Evolutionary conservation across 345 rosid genomes (phyloP).

Genomic region (Eucalyptus camaldulensis): DNA sequence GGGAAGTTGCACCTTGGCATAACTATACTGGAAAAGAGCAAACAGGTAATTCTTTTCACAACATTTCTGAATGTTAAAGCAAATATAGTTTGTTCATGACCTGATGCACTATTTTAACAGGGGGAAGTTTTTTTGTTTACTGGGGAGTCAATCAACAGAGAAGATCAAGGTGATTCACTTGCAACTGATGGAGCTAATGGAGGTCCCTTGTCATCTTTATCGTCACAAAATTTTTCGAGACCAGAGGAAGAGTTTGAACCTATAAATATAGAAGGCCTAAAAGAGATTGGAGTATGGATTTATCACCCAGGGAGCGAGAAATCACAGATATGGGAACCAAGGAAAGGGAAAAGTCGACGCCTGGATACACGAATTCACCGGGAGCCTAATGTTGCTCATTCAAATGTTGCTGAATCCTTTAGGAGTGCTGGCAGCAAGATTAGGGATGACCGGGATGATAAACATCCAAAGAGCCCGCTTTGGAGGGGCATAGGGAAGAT

Average conservation of each 20-base stretch:
- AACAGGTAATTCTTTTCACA: conserved; percentile 29
- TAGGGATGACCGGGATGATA: conserved; percentile 35
- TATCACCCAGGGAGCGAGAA: conserved; percentile 81
- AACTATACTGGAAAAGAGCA: conserved; percentile 41
- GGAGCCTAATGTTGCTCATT: conserved; percentile 5
- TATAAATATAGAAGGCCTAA: conserved; percentile 64
- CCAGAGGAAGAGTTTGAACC: conserved; percentile 59
- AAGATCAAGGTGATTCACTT: neutral
- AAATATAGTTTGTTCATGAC: neutral
- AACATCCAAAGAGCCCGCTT: conserved; percentile 9
- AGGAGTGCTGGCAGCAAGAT: conserved; percentile 19
- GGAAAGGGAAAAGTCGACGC: conserved; percentile 58
- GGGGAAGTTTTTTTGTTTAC: conserved; percentile 6
- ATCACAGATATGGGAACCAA: conserved; percentile 72
- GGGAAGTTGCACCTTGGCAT: conserved; percentile 83
- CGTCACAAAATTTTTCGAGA: conserved; percentile 27
- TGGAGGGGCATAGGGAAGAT: conserved; percentile 44
- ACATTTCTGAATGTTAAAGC: neutral
- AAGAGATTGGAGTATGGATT: conserved; percentile 74
- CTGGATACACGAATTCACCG: conserved; percentile 23
- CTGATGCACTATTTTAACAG: conserved; percentile 7
- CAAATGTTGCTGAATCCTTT: neutral
- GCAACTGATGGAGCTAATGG: neutral
- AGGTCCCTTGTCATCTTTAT: conserved; percentile 29
- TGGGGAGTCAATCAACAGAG: conserved; percentile 13